Evolutionary conservation across 192 early-diverging fungal genomes (phyloP).

Genomic region (Rhizoclosmatium sp.): DNA sequence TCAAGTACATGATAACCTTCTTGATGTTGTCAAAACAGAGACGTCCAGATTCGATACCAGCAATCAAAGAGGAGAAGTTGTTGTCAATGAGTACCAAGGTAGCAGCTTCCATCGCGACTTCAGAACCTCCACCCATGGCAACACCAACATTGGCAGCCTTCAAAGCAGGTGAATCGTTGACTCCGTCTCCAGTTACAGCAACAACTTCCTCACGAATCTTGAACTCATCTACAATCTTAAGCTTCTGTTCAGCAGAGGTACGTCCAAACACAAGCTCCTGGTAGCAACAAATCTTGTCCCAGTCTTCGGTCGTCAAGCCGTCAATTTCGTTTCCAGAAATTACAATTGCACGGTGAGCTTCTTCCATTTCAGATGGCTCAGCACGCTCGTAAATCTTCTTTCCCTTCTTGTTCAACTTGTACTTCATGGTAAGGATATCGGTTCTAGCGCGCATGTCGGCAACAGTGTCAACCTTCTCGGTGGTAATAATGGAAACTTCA

Average conservation of each 20-base stretch:
- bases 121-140: slow-evolving; percentile 85
- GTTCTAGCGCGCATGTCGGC: slow-evolving; percentile 10
- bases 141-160: slow-evolving; percentile 90
- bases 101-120: slow-evolving; percentile 64
- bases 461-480: slow-evolving; percentile 4
- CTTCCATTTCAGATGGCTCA: not conserved
- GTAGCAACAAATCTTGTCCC: slow-evolving; percentile 72
- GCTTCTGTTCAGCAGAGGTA: slow-evolving; percentile 89
- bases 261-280: slow-evolving; percentile 87
- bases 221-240: slow-evolving; percentile 74
- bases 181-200: slow-evolving; percentile 91
- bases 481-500: slow-evolving; percentile 71
- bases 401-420: not conserved
- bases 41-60: slow-evolving; percentile 82
- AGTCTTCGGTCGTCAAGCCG: slow-evolving; percentile 66
- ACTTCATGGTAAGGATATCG: not conserved
- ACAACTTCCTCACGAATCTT: slow-evolving; percentile 76
- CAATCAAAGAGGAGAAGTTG: slow-evolving; percentile 73
- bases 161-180: slow-evolving; percentile 86
- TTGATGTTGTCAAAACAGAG: slow-evolving; percentile 88
- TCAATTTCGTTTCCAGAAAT: slow-evolving; percentile 71
- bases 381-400: slow-evolving; percentile 11
- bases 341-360: slow-evolving; percentile 34
- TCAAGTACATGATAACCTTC: slow-evolving; percentile 70
- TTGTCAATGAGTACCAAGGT: slow-evolving; percentile 56